Conservation (phyloP, 306 rosid species). For the Trifolium fragiferum region DNA sequence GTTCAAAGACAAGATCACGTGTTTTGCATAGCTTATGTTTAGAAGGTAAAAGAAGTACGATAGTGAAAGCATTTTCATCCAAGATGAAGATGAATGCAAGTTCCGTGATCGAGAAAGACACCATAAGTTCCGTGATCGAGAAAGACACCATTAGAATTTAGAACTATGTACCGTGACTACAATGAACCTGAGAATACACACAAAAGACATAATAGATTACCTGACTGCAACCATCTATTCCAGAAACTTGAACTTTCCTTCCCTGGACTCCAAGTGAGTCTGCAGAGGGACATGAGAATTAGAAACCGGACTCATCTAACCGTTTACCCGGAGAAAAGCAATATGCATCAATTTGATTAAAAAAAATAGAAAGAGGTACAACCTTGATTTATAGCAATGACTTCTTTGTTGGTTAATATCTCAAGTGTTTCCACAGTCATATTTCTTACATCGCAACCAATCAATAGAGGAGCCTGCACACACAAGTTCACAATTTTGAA, state of each 20-base stretch:
- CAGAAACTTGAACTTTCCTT: conserved; percentile 74
- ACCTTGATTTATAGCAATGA: conserved; percentile 96
- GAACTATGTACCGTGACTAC: conserved; percentile 12
- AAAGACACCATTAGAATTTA: conserved; percentile 18
- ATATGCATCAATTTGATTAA: conserved; percentile 16
- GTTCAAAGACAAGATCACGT: not conserved
- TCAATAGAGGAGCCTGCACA: conserved; percentile 91
- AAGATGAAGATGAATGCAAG: conserved; percentile 11
- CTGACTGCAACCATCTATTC: conserved; percentile 72
- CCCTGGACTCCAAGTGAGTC: conserved; percentile 96
- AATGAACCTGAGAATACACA: not conserved
- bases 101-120: conserved; percentile 29
- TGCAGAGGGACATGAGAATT: conserved; percentile 46
- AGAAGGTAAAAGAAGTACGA: conserved; percentile 10
- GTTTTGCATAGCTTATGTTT: not conserved
- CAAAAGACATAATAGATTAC: conserved; percentile 44
- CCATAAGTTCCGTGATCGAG: conserved; percentile 27
- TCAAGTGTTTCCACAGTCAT: conserved; percentile 72
- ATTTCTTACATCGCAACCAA: conserved; percentile 87
- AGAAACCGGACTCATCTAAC: conserved; percentile 20
- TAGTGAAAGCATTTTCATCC: conserved; percentile 35
- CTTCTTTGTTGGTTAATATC: conserved; percentile 76
- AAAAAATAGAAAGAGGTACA: conserved; percentile 23
- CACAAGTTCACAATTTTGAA: conserved; percentile 38
- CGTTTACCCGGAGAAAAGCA: conserved; percentile 18